Percentiles rank a stretch among this genome's conserved stretches.
Evolutionary conservation across 192 early-diverging fungal genomes (phyloP).

Genomic region (Backusella tuberculispora): DNA sequence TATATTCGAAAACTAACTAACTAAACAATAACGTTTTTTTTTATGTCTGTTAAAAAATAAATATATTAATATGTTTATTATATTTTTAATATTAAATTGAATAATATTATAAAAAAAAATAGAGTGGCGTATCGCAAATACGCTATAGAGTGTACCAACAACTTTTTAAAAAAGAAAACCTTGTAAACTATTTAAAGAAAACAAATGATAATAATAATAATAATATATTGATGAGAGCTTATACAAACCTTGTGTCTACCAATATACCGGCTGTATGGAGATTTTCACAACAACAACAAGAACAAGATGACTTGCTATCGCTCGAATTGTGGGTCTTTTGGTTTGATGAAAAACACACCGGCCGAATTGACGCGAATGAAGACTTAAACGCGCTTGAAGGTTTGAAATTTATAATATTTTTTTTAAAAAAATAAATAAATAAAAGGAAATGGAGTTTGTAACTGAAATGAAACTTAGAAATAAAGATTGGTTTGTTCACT

Average conservation of each 20-base stretch:
- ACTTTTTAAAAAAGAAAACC: conserved; percentile 23
- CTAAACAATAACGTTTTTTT: neutral
- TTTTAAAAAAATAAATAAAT: neutral
- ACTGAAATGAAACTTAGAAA: conserved; percentile 21
- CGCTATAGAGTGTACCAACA: conserved; percentile 41
- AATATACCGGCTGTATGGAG: conserved; percentile 31
- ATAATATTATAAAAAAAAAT: neutral
- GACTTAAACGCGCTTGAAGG: conserved; percentile 32
- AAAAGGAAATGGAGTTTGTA: neutral
- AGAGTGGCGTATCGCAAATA: conserved; percentile 44
- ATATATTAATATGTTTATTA: neutral
- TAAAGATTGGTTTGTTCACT: conserved; percentile 38
- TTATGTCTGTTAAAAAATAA: neutral
- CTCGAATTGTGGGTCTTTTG: conserved; percentile 45
- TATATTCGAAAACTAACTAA: conserved; percentile 2
- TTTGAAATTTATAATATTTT: neutral
- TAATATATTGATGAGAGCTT: conserved; percentile 30
- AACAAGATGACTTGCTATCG: conserved; percentile 7
- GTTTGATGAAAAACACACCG: conserved; percentile 43
- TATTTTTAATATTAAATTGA: neutral
- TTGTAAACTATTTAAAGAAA: conserved; percentile 18
- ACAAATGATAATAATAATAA: neutral
- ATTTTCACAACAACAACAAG: neutral
- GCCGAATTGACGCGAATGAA: conserved; percentile 29
- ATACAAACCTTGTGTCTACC: conserved; percentile 6